Evolutionary conservation across 345 rosid genomes (phyloP), one percentile per base, ranked within the genome.

Genomic region (Xanthoceras sorbifolium): DNA sequence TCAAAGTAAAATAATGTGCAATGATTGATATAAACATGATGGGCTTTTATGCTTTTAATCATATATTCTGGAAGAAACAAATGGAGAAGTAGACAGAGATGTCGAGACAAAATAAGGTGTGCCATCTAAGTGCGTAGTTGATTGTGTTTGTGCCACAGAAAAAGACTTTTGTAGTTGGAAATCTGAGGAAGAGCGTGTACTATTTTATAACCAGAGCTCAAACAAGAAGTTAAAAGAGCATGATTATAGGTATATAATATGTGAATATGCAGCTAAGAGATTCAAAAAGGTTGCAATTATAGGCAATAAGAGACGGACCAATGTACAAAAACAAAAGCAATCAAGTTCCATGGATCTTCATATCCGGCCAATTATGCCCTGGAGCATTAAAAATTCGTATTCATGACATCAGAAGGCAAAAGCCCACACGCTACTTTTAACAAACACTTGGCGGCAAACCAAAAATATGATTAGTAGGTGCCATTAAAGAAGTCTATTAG

Each of bases 101-200:
- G 62, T 59, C 15, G 67, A 70, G 83, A 77, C 81, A 82, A 46
- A 61, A 72, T 26, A 60, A 25, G 0, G 77, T 71, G 81, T 64
- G 74, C 78, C 88, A 80, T 57, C 72, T 44, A 84, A 67, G 9
- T 62, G 60, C 59, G 46, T 64, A 40, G 48, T 55, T 42, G 46
- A 42, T 5, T 69, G 40, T 48, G n/a, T n/a, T n/a, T 68, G 72
- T 23, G 69, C 63, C 64, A 18, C 28, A 38, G 4, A n/a, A 40
- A 9, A 28, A 14, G 54, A 52, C 52, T 74, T 78, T 29, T 23
- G 32, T 29, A 54, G 70, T 31, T 52, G 61, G 26, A 48, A 64
- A 28, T 44, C 25, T 32, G 9, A 29, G 1, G 17, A 55, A 4
- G 34, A 28, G 23, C 42, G 54, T 40, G 5, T 62, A 72, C 14